Base-by-base conservation (phyloP, 2,329 filamentous ascomycete genomes). In the Hypoxylon sp. region DNA sequence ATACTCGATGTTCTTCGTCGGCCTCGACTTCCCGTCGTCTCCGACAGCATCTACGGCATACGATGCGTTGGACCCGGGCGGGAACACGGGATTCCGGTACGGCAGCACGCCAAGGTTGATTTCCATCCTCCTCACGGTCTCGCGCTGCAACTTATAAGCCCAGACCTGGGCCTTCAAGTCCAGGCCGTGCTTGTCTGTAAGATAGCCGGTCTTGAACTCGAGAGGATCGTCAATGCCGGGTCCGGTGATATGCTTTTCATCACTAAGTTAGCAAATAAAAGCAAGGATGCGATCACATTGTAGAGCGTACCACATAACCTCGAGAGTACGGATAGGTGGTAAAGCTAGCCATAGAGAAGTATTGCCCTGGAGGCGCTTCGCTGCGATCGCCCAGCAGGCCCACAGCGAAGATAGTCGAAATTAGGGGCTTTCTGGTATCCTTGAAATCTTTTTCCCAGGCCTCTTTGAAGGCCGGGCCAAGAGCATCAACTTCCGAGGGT, bases 101-200 rank as follows among this genome's bases (percentile, higher is more conserved):
- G 73, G 69, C 2, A 81, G 38, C 62, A 81, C 76, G 66, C 82
- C 74, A 54, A 74, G 61, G 71, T 79, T 85, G 49, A 77, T 75
- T 2, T 77, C 71, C 69, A 83, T 81, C 13, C 83, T 79, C 1
- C 85, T 79, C n/a, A 78, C 74, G 42, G 87, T 78, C 68, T 87
- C 84, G 2, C 86, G 83, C 20, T 80, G 78, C 65, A 81, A 81
- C 70, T 89, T 89, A 75, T 89, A 89, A 0, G 76, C 79, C 84
- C 84, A 88, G 9, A 84, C 63, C 13, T 83, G 79, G 63, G 79
- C 82, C 66, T 81, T 80, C 15, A 86, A 27, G 64, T 88, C 85
- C 15, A 84, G 29, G 49, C 58, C 18, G 69, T 54, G 57, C 11
- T 72, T 65, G 53, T 87, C 81, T 3, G 70, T 77, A 24, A 88